Percentiles rank a stretch among this genome's conserved stretches.
phyloP scores from a whole-genome alignment of 2,329 filamentous ascomycete species.

The Triangularia verruculosa region DNA sequence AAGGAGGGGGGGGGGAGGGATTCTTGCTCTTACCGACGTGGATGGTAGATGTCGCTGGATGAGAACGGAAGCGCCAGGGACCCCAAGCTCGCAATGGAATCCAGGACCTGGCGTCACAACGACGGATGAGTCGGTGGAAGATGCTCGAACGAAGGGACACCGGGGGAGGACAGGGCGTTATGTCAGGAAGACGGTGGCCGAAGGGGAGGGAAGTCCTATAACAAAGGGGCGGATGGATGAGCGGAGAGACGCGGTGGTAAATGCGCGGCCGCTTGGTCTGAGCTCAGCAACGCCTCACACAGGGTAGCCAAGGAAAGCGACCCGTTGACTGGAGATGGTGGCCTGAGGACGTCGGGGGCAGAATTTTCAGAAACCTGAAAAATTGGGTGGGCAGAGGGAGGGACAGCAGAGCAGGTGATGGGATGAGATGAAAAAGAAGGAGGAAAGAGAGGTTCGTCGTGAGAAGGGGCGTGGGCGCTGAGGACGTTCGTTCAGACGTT shows the following conservation, averaged over 20 bases:
- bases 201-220: conserved; percentile 23
- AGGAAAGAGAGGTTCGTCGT: conserved; percentile 17
- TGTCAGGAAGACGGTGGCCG: conserved; percentile 15
- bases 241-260: not conserved
- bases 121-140: not conserved
- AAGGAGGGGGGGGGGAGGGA: not conserved
- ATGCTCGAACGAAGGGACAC: not conserved
- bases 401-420: conserved; percentile 11
- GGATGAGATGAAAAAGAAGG: conserved; percentile 18
- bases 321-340: not conserved
- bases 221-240: conserved; percentile 10
- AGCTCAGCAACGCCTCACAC: conserved; percentile 7
- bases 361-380: not conserved
- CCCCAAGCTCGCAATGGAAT: not conserved
- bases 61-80: not conserved
- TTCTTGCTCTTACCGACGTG: not conserved
- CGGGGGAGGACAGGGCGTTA: not conserved
- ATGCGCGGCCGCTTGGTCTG: conserved; percentile 12
- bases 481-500: not conserved
- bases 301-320: not conserved
- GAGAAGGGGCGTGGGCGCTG: conserved; percentile 7
- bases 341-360: conserved; percentile 22
- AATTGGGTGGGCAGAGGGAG: too few species aligned
- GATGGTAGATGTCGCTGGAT: not conserved
- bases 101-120: conserved; percentile 6